These are phyloP conservation scores for Angomonas deanei DNA, from an alignment of 208 protist species.

Conservation along the genomic window DNA sequence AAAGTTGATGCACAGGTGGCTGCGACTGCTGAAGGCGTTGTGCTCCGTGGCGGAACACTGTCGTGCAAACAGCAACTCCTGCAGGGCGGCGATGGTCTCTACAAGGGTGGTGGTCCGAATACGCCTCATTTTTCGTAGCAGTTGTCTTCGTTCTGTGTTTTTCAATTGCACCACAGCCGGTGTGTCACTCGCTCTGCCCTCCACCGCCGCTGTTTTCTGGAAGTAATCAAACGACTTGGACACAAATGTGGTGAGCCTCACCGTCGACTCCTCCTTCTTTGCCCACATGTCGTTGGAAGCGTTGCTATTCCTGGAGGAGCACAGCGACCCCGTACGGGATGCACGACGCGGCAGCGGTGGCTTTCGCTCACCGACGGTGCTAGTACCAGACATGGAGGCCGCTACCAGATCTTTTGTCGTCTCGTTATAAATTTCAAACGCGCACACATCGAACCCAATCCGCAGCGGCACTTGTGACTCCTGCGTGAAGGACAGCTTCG, in stretches of 20 bases:
- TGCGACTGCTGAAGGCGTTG: background rate
- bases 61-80: background rate
- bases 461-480: background rate
- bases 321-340: background rate
- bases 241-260: background rate
- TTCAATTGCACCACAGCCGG: background rate
- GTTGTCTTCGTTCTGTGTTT: background rate
- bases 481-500: background rate
- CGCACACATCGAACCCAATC: conserved; percentile 41
- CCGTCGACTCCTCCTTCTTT: background rate
- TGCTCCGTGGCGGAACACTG: background rate
- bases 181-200: background rate
- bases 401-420: conserved; percentile 61
- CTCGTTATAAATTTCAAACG: conserved; percentile 82
- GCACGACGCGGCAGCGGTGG: background rate
- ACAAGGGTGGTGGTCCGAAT: background rate
- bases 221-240: background rate
- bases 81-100: background rate
- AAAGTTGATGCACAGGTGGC: background rate
- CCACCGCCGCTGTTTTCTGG: background rate
- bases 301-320: background rate
- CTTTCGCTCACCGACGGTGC: background rate
- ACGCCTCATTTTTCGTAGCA: background rate
- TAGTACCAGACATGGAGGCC: background rate
- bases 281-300: background rate